Conservation (phyloP, 192 early-diverging fungal genomes). For the Geranomyces variabilis region DNA sequence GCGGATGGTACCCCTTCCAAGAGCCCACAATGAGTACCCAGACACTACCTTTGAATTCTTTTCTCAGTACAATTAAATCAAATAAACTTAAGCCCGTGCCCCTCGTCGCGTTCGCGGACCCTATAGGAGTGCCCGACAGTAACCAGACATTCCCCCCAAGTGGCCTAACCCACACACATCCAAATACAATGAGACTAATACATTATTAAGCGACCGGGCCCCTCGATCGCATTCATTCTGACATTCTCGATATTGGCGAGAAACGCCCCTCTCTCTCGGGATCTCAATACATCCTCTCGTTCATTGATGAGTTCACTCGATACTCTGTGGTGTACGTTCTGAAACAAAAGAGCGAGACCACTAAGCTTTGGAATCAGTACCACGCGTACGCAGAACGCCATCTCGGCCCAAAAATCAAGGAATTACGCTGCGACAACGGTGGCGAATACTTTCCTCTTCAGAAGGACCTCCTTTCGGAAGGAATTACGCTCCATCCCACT, state of each 20-base stretch:
- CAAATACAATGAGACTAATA: too few species aligned
- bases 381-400: neutral
- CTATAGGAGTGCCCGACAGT: too few species aligned
- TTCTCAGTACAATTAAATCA: too few species aligned
- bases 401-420: neutral
- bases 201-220: neutral
- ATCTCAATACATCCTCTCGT: slow-evolving; percentile 8
- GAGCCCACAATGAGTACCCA: too few species aligned
- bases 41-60: too few species aligned
- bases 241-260: neutral
- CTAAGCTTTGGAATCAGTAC: neutral
- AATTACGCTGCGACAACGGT: slow-evolving; percentile 10
- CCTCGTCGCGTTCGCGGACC: too few species aligned
- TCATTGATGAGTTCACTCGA: slow-evolving; percentile 1
- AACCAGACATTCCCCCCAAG: too few species aligned
- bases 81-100: too few species aligned
- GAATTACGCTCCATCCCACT: slow-evolving; percentile 1
- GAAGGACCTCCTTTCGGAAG: neutral
- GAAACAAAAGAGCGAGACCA: neutral
- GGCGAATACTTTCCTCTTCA: neutral
- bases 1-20: too few species aligned
- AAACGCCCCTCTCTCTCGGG: neutral
- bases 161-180: too few species aligned
- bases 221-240: neutral
- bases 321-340: neutral